Conservation (phyloP, 352 stramenopile species). For the Pythium phragmitis region DNA sequence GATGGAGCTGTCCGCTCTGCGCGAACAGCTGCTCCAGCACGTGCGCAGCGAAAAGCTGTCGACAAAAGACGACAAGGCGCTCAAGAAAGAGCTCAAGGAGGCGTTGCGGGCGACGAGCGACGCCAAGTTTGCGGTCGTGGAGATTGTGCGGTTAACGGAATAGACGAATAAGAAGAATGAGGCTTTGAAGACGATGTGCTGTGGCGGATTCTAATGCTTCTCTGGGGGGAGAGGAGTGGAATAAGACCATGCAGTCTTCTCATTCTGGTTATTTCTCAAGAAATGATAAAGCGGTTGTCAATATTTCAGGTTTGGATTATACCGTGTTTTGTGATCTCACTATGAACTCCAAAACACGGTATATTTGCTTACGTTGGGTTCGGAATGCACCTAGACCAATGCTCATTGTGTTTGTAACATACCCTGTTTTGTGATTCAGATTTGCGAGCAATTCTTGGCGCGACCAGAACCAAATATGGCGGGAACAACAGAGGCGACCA, state of each 20-base stretch:
- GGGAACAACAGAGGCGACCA: constrained; percentile 6
- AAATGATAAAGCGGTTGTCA: neutral
- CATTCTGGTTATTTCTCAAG: too few relatives aligned
- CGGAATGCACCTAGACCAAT: too few relatives aligned
- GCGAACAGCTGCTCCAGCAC: constrained; percentile 43
- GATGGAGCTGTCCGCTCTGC: constrained; percentile 54
- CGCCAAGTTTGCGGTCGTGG: constrained; percentile 41
- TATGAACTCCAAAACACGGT: too few relatives aligned
- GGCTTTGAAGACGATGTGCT: too few relatives aligned
- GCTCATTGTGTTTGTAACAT: too few relatives aligned
- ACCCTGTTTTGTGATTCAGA: neutral
- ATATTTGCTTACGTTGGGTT: too few relatives aligned
- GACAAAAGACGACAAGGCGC: constrained; percentile 58
- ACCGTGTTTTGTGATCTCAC: too few relatives aligned
- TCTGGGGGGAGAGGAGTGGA: too few relatives aligned
- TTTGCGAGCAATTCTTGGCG: neutral
- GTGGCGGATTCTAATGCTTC: too few relatives aligned
- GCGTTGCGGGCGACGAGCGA: constrained; percentile 36
- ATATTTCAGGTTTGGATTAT: too few relatives aligned
- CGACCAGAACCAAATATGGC: constrained; percentile 12
- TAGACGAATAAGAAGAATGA: neutral
- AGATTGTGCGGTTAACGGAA: constrained; percentile 45
- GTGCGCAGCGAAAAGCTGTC: constrained; percentile 46
- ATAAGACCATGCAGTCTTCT: too few relatives aligned
- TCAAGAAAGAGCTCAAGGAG: constrained; percentile 65